These are phyloP conservation scores for Pseudogymnoascus sp. DNA, from an alignment of 2,329 filamentous ascomycete species.

Conservation along the genomic window DNA sequence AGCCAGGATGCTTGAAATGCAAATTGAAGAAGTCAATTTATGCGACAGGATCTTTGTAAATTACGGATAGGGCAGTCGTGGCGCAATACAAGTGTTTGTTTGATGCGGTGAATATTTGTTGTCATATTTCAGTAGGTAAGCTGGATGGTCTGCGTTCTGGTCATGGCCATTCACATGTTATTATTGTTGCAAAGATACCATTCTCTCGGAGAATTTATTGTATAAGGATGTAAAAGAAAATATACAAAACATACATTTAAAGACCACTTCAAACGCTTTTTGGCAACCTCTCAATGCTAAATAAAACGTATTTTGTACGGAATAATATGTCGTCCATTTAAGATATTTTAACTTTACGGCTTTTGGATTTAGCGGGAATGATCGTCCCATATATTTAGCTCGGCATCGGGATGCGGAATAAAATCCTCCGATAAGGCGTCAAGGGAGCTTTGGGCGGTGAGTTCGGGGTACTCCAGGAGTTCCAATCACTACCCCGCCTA, in stretches of 20 bases:
- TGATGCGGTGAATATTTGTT: background rate
- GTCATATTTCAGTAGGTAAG: background rate
- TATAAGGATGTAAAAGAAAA: background rate
- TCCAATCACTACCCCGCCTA: background rate
- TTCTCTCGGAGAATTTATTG: background rate
- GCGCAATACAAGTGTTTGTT: background rate
- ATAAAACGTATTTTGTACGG: background rate
- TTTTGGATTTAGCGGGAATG: constrained; percentile 2
- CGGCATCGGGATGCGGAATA: background rate
- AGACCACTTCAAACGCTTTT: background rate
- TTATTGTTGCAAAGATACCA: constrained; percentile 1
- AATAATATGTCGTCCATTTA: background rate
- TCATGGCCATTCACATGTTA: background rate
- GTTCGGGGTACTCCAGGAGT: background rate
- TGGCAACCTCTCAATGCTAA: background rate
- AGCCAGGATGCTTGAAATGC: background rate
- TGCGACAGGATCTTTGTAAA: background rate
- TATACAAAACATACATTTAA: background rate
- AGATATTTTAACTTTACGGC: constrained; percentile 9
- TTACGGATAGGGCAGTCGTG: background rate
- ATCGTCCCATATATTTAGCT: constrained; percentile 8
- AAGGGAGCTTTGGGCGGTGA: constrained; percentile 7
- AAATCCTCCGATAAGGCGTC: constrained; percentile 1
- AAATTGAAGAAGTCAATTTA: background rate
- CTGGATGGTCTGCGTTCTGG: background rate